Base-by-base conservation (phyloP, 495 filamentous ascomycete species). In the Venustampulla echinocandica region DNA sequence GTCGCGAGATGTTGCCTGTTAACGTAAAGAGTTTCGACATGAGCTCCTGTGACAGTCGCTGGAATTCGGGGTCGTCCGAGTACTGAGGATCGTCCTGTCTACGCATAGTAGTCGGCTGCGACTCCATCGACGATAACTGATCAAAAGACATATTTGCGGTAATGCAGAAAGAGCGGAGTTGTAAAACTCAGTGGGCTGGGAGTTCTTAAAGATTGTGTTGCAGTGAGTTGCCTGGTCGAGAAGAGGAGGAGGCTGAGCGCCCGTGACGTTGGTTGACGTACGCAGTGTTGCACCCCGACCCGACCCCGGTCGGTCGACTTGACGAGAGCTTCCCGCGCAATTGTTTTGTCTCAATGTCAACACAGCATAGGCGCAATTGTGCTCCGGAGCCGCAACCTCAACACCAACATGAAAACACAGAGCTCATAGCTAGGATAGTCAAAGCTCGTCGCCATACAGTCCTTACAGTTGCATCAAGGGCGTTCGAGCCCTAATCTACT, bases 61-160 rank as follows among this genome's bases (percentile, higher is more conserved):
- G 74, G 75, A 97, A 99, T 54, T 92, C 89, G 35, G 93, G 93
- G 60, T 95, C 90, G 68, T 99, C 92, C 51, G 82, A 71, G 64
- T 93, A 95, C 54, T 87, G 80, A 37, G 82, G 79, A 69, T 89
- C 84, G 52, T 64, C 59, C 48, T 63, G 57, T 49, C 64, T 64
- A 1, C 61, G 61, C 46, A 63, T 63, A 32, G 63, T 65, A 17
- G 60, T 64, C 23, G 59, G 62, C 46, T 62, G 61, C 46, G 89
- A 76, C 70, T 97, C 90, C 47, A 95, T 72, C 43, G 79, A 81
- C 53, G 80, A 81, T 54, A 90, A 74, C 47, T 84, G 85, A 64
- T 94, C 82, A 67, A 93, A 97, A 32, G 90, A 95, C 90, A 97
- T 97, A n/a, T 36, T 45, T 24, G 41, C 32, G 23, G 34, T 46